Conservation (phyloP, 2,329 filamentous ascomycete species). For the Epichloe typhina region DNA sequence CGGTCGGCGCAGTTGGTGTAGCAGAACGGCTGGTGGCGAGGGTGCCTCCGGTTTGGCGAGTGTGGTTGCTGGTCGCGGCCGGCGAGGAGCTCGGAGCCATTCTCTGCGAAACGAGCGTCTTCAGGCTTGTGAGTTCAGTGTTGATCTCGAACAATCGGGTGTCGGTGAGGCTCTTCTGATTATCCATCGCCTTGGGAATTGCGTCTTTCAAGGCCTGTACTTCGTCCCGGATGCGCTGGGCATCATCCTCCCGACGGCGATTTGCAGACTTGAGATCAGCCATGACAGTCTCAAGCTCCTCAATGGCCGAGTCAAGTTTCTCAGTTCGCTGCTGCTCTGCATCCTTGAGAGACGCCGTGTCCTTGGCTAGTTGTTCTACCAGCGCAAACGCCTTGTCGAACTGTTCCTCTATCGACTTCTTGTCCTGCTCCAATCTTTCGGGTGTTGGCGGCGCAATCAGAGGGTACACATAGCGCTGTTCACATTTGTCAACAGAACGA, state of each 20-base stretch:
- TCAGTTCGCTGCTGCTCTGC: constrained; percentile 77
- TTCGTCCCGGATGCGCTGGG: constrained; percentile 74
- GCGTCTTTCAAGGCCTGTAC: constrained; percentile 69
- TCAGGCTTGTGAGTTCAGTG: constrained; percentile 79
- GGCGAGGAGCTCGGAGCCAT: constrained; percentile 30
- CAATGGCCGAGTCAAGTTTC: constrained; percentile 66
- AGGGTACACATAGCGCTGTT: constrained; percentile 76
- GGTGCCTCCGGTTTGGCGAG: constrained; percentile 1
- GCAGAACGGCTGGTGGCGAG: not conserved
- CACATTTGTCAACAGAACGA: not conserved
- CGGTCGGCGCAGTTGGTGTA: constrained; percentile 10
- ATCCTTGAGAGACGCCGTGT: constrained; percentile 77
- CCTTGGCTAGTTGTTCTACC: constrained; percentile 81
- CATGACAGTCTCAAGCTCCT: constrained; percentile 75
- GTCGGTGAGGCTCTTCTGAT: constrained; percentile 76
- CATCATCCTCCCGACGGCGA: constrained; percentile 74
- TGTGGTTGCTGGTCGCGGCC: constrained; percentile 10
- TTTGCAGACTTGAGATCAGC: constrained; percentile 69
- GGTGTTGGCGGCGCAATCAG: constrained; percentile 87
- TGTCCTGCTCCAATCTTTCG: constrained; percentile 87
- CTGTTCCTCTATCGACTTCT: constrained; percentile 79
- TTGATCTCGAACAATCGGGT: constrained; percentile 72
- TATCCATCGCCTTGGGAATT: constrained; percentile 79
- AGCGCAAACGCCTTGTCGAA: constrained; percentile 87
- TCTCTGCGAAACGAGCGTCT: constrained; percentile 63